Conservation (phyloP, 2,329 filamentous ascomycete species). For the Trichoderma cornu-damae region DNA sequence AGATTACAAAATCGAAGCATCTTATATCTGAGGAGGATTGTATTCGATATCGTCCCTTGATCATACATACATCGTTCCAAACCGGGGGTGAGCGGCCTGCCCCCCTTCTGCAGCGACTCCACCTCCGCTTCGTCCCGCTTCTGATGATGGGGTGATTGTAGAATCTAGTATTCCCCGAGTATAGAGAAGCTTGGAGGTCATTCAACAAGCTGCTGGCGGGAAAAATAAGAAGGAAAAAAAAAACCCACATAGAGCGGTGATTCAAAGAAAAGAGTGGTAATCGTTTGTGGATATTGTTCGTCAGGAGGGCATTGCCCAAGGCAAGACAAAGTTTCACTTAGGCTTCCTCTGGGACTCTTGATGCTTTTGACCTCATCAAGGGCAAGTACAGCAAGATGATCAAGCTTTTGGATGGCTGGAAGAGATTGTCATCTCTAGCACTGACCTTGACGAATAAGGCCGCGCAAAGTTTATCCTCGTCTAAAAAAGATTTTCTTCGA, state of each 20-base stretch:
- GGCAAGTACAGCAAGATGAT: slow-evolving; percentile 26
- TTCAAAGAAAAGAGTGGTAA: slow-evolving; percentile 21
- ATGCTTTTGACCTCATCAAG: slow-evolving; percentile 23
- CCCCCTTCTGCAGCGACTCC: background rate
- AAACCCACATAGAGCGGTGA: slow-evolving; percentile 22
- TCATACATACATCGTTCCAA: no score
- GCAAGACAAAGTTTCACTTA: slow-evolving; percentile 22
- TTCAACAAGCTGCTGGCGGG: background rate
- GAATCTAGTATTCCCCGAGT: slow-evolving; percentile 15
- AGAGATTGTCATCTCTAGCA: slow-evolving; percentile 21
- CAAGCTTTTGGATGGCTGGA: slow-evolving; percentile 17
- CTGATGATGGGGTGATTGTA: background rate
- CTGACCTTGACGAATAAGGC: slow-evolving; percentile 5
- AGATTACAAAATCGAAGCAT: no score
- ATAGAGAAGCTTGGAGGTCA: background rate
- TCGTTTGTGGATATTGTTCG: slow-evolving; percentile 27
- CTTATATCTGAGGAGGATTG: no score
- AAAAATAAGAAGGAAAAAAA: no score
- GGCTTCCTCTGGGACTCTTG: slow-evolving; percentile 27
- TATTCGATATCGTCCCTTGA: no score
- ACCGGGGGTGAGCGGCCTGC: background rate
- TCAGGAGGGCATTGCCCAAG: slow-evolving; percentile 22
- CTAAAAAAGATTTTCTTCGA: no score
- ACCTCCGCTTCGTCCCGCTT: background rate
- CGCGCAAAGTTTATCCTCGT: no score